phyloP scores from a whole-genome alignment of 2,329 filamentous ascomycete genomes.

The Beauveria bassiana region DNA sequence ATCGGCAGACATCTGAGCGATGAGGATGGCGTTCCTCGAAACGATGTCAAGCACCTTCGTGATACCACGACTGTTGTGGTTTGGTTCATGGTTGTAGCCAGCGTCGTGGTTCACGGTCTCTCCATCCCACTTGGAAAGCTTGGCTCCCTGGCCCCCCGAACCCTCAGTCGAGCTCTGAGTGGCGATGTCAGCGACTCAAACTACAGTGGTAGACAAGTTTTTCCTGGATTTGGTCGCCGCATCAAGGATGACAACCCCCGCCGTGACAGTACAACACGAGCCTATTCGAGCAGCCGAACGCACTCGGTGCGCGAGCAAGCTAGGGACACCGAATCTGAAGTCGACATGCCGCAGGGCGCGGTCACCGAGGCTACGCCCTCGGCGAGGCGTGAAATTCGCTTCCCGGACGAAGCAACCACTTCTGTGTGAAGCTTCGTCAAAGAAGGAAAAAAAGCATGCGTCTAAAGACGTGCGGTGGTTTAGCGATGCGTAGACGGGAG shows the following conservation, averaged over 20 bases:
- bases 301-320: neutral
- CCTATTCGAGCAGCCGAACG: neutral
- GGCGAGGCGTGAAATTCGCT: constrained; percentile 7
- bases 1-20: constrained; percentile 43
- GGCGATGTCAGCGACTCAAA: constrained; percentile 7
- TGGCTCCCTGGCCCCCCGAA: constrained; percentile 54
- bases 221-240: constrained; percentile 9
- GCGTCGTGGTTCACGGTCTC: constrained; percentile 76
- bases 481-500: neutral
- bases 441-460: neutral
- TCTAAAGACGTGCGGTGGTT: neutral
- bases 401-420: constrained; percentile 3
- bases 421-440: neutral
- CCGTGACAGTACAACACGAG: neutral
- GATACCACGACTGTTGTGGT: constrained; percentile 66
- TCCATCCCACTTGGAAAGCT: constrained; percentile 71
- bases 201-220: neutral
- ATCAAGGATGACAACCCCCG: constrained; percentile 7
- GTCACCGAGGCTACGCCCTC: neutral
- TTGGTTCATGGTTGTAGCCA: constrained; percentile 81
- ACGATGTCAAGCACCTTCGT: constrained; percentile 56
- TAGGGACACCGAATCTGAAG: neutral
- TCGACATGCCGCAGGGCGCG: neutral
- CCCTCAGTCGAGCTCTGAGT: constrained; percentile 33
- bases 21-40: constrained; percentile 51